Conservation (phyloP, 495 filamentous ascomycete species). For the Penicillium egyptiacum region DNA sequence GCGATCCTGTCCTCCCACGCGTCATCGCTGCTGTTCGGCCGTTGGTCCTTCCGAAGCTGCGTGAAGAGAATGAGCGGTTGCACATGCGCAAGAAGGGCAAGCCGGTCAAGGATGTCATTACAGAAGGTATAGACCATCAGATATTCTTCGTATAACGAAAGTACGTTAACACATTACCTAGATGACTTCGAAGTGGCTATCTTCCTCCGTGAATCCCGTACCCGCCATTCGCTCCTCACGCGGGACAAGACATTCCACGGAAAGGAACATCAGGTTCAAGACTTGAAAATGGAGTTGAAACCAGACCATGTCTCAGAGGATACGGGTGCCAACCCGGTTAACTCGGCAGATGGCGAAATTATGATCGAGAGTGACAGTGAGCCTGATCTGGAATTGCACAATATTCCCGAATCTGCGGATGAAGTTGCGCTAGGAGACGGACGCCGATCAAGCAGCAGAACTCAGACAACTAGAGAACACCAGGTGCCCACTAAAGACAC, state of each 20-base stretch:
- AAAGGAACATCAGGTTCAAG: conserved; percentile 48
- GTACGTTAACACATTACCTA: conserved; percentile 32
- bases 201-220: conserved; percentile 84
- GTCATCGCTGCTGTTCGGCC: conserved; percentile 82
- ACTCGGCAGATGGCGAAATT: conserved; percentile 35
- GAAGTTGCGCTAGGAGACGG: conserved; percentile 6
- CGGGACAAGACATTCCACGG: conserved; percentile 73
- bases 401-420: conserved; percentile 38
- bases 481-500: conserved; percentile 26
- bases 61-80: conserved; percentile 76
- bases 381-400: conserved; percentile 31
- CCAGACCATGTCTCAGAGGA: conserved; percentile 49
- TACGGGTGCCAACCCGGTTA: conserved; percentile 52
- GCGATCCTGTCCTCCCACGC: conserved; percentile 70
- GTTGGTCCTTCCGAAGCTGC: conserved; percentile 81
- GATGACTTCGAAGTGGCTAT: conserved; percentile 95
- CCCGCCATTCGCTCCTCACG: conserved; percentile 83
- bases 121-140: conserved; percentile 58
- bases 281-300: conserved; percentile 44
- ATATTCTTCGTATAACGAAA: not conserved
- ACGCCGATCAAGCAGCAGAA: conserved; percentile 12
- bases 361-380: conserved; percentile 47
- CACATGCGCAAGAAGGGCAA: conserved; percentile 61
- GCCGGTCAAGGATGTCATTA: conserved; percentile 83
- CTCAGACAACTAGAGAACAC: conserved; percentile 13